These are phyloP conservation scores for Gynochthodes officinalis DNA, from an alignment of 257 asterid species.

Conservation along the genomic window DNA sequence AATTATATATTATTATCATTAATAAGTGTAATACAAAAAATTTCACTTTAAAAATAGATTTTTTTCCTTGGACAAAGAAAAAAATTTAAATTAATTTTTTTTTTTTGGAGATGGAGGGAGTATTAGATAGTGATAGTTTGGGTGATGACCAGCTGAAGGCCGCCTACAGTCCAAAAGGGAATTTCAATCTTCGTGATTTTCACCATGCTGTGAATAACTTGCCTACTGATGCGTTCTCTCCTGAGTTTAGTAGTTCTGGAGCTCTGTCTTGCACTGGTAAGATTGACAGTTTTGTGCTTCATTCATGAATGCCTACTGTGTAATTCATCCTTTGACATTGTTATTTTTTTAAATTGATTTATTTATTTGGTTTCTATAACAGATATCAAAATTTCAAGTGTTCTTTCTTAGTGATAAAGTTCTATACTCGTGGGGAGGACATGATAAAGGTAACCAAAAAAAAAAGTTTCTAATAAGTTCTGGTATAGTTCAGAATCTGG, in stretches of 20 bases:
- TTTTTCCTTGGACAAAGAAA: too few species aligned
- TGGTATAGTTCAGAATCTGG: conserved; percentile 46
- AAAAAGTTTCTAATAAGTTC: conserved; percentile 67
- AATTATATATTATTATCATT: too few species aligned
- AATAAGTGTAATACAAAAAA: too few species aligned
- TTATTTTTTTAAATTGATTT: conserved; percentile 1
- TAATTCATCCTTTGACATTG: neutral
- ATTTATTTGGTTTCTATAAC: conserved; percentile 24
- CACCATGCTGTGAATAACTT: conserved; percentile 78
- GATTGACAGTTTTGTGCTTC: neutral
- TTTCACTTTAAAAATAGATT: neutral
- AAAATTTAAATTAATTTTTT: too few species aligned
- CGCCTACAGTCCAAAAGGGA: conserved; percentile 77
- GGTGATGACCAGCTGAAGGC: conserved; percentile 64
- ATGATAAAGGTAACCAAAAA: conserved; percentile 38
- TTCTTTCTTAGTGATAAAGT: conserved; percentile 54
- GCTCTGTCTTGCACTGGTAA: conserved; percentile 42
- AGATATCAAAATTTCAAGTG: conserved; percentile 63
- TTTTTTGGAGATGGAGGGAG: too few species aligned
- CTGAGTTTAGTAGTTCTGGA: conserved; percentile 41
- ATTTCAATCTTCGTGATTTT: conserved; percentile 82
- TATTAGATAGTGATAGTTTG: conserved; percentile 17
- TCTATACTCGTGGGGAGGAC: conserved; percentile 56
- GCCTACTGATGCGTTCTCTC: conserved; percentile 69
- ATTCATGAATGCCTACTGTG: neutral